These are phyloP conservation scores for Rhizophagus prolifer DNA, from an alignment of 192 early-diverging fungal genomes.

Conservation along the genomic window DNA sequence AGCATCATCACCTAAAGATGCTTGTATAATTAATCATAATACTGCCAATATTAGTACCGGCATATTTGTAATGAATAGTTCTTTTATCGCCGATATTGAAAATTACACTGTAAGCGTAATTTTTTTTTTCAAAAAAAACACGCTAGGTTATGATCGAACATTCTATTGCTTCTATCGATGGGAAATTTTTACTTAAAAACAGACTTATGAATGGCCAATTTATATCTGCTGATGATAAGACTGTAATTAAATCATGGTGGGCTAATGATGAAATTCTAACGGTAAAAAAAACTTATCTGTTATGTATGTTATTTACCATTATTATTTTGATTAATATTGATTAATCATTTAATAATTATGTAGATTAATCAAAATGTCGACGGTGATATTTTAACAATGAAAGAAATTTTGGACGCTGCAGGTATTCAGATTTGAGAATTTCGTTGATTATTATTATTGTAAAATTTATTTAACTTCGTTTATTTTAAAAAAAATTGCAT, in stretches of 20 bases:
- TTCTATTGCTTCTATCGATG: slow-evolving; percentile 32
- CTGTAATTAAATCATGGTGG: slow-evolving; percentile 27
- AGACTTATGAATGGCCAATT: slow-evolving; percentile 37
- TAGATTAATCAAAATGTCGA: background rate
- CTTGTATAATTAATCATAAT: slow-evolving; percentile 29
- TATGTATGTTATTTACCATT: background rate
- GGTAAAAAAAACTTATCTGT: background rate
- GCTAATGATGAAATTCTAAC: slow-evolving; percentile 7
- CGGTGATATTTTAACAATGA: slow-evolving; percentile 42
- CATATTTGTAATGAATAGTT: slow-evolving; percentile 20
- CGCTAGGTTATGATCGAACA: slow-evolving; percentile 43
- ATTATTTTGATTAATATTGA: background rate
- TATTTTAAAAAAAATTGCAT: background rate
- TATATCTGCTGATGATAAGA: slow-evolving; percentile 18
- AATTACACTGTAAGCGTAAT: slow-evolving; percentile 31
- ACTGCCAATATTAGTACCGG: too few relatives aligned
- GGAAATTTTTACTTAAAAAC: slow-evolving; percentile 38
- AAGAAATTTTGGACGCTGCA: slow-evolving; percentile 38
- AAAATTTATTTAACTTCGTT: too few relatives aligned
- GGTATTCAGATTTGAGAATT: slow-evolving; percentile 16
- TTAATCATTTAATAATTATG: too few relatives aligned
- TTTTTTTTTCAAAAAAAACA: too few relatives aligned
- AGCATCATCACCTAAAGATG: background rate
- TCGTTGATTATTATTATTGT: too few relatives aligned
- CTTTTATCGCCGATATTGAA: slow-evolving; percentile 43